Percentiles rank a stretch among this genome's conserved stretches.
Conservation (phyloP, 169 alveolate genomes). For the Eimeria acervulina region DNA sequence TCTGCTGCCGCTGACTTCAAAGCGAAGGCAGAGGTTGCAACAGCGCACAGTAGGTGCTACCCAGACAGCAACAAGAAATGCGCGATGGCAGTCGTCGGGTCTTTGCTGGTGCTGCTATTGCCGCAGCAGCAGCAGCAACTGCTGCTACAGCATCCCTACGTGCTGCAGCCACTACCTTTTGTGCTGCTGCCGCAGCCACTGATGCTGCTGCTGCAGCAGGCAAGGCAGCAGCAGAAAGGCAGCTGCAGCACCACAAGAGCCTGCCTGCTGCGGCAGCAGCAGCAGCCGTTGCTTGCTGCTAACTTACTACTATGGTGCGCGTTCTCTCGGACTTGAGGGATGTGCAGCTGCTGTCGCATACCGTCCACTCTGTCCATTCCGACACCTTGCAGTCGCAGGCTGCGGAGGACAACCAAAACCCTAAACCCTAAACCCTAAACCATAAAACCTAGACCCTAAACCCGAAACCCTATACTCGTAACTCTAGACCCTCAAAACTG, state of each 20-base stretch:
- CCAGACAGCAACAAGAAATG: background rate
- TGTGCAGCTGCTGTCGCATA: conserved; percentile 47
- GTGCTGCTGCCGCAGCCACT: too few relatives aligned
- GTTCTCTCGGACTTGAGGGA: conserved; percentile 18
- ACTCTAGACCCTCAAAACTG: background rate
- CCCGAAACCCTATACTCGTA: background rate
- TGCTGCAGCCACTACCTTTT: too few relatives aligned
- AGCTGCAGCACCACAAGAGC: too few relatives aligned
- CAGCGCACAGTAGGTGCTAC: background rate
- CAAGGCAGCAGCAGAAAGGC: too few relatives aligned
- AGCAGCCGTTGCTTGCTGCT: background rate
- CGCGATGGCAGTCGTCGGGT: background rate
- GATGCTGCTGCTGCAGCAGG: too few relatives aligned
- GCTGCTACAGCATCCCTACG: background rate
- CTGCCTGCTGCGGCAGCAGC: too few relatives aligned
- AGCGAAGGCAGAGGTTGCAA: background rate
- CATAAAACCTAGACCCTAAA: background rate
- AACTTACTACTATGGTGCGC: conserved; percentile 11
- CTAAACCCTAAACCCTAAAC: background rate
- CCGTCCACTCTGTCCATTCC: conserved; percentile 62
- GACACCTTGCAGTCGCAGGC: conserved; percentile 67
- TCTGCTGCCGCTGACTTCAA: too few relatives aligned
- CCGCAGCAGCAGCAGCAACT: background rate
- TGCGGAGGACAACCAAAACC: background rate
- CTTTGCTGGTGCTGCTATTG: background rate